Base-by-base conservation (phyloP, 2,329 filamentous ascomycete species). In the Delphinella strobiligena region DNA sequence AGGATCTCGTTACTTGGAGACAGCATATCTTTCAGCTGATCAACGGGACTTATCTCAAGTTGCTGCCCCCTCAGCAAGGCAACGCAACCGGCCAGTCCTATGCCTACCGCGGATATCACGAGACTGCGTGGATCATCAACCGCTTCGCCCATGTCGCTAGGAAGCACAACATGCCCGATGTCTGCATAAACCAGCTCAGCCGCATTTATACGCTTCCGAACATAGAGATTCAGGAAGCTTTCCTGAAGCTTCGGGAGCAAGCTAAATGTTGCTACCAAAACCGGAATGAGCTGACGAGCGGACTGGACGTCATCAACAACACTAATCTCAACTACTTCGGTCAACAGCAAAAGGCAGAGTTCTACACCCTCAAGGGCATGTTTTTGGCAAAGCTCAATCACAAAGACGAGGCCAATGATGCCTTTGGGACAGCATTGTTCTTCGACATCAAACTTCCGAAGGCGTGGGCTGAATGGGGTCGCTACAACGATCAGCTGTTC, bases 111-210 rank as follows among this genome's bases (percentile, higher is more conserved):
- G 91, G 91, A 18, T 98, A 94, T 56, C 91, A 99, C 54, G 91
- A 99, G 64, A 98, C 91, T 10, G 91, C 91, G 2, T 99, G 91
- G 91, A 99, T 98, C 51, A 98, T 99, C 62, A 99, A 99, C 60
- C 76, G 91, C 14, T 99, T 98, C 54, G 93, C 91, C 1, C 91
- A 98, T 56, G 91, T 98, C 31, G 91, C 91, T 35, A 80, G 91
- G 42, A 98, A 98, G 67, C 91, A 99, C 61, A 89, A 84, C 51
- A 77, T 99, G 51, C 85, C 88, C 0, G 91, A 98, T 47, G 91
- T 98, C 19, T 99, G 93, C 66, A 95, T 98, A 62, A 89, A 77
- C 48, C 91, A 99, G 56, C 74, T 99, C 15, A 93, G 89, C 56
- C 83, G 89, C 47, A 99, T 99, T 56, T 99, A 99, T 60, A 98